Percentiles rank a stretch among this genome's conserved stretches.
These are phyloP conservation scores for Salpingoeca rosetta DNA, from an alignment of 78 protist genomes.

Conservation along the genomic window DNA sequence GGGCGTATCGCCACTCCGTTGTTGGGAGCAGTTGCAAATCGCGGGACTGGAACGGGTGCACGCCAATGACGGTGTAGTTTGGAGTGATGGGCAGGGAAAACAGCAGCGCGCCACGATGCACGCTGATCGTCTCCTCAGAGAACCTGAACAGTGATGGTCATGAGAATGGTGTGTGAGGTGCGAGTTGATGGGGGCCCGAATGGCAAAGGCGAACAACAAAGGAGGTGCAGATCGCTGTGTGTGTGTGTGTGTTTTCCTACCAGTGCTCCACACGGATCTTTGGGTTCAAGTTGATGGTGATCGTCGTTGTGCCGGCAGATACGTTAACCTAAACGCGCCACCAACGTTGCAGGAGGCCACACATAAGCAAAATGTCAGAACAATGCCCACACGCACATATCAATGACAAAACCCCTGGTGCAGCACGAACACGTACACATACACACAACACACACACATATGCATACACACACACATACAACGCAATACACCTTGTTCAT, in stretches of 20 bases:
- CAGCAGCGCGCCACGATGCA: slow-evolving; percentile 31
- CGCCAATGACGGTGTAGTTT: not conserved
- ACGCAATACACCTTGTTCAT: not conserved
- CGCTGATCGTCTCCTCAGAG: not conserved
- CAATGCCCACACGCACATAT: no score
- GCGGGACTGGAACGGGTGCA: not conserved
- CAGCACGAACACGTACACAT: no score
- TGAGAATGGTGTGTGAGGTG: no score
- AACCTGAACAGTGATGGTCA: not conserved
- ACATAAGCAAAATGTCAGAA: no score
- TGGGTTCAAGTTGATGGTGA: not conserved
- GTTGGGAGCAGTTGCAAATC: not conserved
- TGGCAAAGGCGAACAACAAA: no score
- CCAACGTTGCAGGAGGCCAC: no score
- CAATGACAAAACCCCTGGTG: no score
- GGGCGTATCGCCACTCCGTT: slow-evolving; percentile 18
- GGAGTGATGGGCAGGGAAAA: slow-evolving; percentile 8
- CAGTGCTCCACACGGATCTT: slow-evolving; percentile 13
- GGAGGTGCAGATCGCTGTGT: no score
- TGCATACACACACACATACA: not conserved
- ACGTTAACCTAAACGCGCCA: not conserved
- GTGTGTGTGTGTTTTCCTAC: no score
- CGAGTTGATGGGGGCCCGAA: no score
- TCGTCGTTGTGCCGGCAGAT: not conserved
- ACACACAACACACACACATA: no score